phyloP scores from a whole-genome alignment of 495 filamentous ascomycete genomes.

The Hamigera avellanea region DNA sequence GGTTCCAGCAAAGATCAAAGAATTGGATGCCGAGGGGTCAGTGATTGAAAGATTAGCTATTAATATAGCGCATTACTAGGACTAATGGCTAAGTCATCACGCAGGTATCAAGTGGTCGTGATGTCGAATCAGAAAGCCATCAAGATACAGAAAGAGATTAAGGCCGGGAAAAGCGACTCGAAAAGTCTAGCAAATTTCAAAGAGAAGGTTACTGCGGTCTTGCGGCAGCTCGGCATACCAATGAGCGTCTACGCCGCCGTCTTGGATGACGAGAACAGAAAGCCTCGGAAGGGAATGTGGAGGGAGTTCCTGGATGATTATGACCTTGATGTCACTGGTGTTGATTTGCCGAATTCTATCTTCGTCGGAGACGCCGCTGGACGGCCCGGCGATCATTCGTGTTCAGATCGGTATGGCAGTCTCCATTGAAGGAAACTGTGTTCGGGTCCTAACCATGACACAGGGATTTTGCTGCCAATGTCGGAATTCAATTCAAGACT shows the following conservation, averaged over 20 bases:
- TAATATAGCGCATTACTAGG: not conserved
- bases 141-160: constrained; percentile 58
- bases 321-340: constrained; percentile 47
- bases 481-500: constrained; percentile 67
- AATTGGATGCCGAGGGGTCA: constrained; percentile 62
- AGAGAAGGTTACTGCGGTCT: constrained; percentile 54
- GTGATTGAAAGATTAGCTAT: constrained; percentile 6
- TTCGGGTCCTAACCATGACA: not conserved
- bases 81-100: not conserved
- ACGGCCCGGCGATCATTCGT: constrained; percentile 54
- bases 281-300: constrained; percentile 90
- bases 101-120: constrained; percentile 65
- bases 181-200: constrained; percentile 67
- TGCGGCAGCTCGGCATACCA: constrained; percentile 64
- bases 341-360: constrained; percentile 58
- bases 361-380: constrained; percentile 90
- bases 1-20: constrained; percentile 53
- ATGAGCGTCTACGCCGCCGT: constrained; percentile 79
- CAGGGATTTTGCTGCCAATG: constrained; percentile 67
- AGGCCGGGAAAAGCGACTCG: constrained; percentile 50
- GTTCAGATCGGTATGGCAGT: constrained; percentile 55
- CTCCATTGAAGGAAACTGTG: constrained; percentile 1
- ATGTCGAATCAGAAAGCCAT: constrained; percentile 84
- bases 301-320: constrained; percentile 64
- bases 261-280: constrained; percentile 65